Evolutionary conservation across 1,139 yeast species (phyloP).

Genomic region (Blastobotrys serpentis): DNA sequence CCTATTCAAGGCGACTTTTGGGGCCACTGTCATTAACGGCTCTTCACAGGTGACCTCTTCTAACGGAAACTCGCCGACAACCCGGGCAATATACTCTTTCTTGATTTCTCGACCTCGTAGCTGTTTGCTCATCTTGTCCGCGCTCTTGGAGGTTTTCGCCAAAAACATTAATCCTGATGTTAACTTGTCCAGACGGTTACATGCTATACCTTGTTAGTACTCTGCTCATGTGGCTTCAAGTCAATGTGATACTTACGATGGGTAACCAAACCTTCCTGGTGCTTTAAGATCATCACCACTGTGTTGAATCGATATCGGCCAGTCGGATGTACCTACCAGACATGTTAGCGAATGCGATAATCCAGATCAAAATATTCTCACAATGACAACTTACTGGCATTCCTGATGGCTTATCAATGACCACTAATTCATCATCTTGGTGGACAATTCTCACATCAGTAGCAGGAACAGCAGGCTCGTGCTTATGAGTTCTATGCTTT

Average conservation of each 20-base stretch:
- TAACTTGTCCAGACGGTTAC: slow-evolving; percentile 84
- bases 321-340: slow-evolving; percentile 67
- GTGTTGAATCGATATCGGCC: slow-evolving; percentile 89
- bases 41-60: slow-evolving; percentile 55
- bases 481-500: slow-evolving; percentile 79
- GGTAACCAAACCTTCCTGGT: slow-evolving; percentile 59
- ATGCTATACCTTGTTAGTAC: slow-evolving; percentile 42
- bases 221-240: not conserved
- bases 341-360: slow-evolving; percentile 9
- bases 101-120: slow-evolving; percentile 71
- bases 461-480: slow-evolving; percentile 86
- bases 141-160: slow-evolving; percentile 79
- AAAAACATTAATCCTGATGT: slow-evolving; percentile 95
- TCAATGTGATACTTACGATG: slow-evolving; percentile 50
- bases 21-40: slow-evolving; percentile 72
- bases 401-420: slow-evolving; percentile 92
- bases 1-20: slow-evolving; percentile 73
- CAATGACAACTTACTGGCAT: slow-evolving; percentile 59
- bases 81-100: slow-evolving; percentile 86
- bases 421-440: slow-evolving; percentile 77
- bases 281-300: slow-evolving; percentile 75
- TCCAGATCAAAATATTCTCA: no score
- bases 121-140: slow-evolving; percentile 72
- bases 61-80: slow-evolving; percentile 77
- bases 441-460: slow-evolving; percentile 67